Conservation (phyloP, 169 alveolate species). For the Fabrea salina region DNA sequence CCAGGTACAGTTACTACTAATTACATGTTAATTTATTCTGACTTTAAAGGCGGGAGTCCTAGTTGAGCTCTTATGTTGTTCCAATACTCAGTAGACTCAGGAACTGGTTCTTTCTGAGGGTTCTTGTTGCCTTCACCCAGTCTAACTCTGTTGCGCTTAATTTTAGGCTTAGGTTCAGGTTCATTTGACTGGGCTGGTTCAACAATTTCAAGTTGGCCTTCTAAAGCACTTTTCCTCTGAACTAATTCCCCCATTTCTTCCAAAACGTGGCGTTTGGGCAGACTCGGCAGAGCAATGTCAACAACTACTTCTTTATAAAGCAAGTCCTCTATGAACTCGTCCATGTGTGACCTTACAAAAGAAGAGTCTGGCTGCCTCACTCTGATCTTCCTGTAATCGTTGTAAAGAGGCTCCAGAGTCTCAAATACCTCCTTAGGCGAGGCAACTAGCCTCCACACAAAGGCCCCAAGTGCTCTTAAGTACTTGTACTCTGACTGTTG, state of each 20-base stretch:
- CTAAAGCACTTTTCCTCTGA: background rate
- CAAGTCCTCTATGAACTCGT: slow-evolving; percentile 95
- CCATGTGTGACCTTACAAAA: slow-evolving; percentile 89
- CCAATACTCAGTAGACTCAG: slow-evolving; percentile 42
- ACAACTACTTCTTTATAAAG: slow-evolving; percentile 82
- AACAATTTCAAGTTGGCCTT: background rate
- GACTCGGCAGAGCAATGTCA: slow-evolving; percentile 92
- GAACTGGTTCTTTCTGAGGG: slow-evolving; percentile 43
- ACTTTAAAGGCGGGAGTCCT: slow-evolving; percentile 33
- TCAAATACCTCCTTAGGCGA: slow-evolving; percentile 75
- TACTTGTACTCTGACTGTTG: slow-evolving; percentile 93
- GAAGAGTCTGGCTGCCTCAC: slow-evolving; percentile 1
- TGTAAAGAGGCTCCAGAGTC: slow-evolving; percentile 91
- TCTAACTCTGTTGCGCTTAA: slow-evolving; percentile 26
- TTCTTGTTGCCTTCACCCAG: slow-evolving; percentile 17
- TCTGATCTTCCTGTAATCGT: slow-evolving; percentile 95
- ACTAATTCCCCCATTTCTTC: slow-evolving; percentile 66
- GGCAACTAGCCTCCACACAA: slow-evolving; percentile 84
- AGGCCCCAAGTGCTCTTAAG: slow-evolving; percentile 94
- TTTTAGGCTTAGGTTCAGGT: background rate
- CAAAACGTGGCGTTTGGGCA: slow-evolving; percentile 85
- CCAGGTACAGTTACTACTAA: no score
- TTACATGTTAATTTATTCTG: no score
- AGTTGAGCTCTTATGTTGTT: slow-evolving; percentile 32
- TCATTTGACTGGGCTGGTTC: background rate